A percentile compares a stretch with the other conserved stretches of the same genome.
Evolutionary conservation across 345 rosid species (phyloP).

Genomic region (Populus alba): DNA sequence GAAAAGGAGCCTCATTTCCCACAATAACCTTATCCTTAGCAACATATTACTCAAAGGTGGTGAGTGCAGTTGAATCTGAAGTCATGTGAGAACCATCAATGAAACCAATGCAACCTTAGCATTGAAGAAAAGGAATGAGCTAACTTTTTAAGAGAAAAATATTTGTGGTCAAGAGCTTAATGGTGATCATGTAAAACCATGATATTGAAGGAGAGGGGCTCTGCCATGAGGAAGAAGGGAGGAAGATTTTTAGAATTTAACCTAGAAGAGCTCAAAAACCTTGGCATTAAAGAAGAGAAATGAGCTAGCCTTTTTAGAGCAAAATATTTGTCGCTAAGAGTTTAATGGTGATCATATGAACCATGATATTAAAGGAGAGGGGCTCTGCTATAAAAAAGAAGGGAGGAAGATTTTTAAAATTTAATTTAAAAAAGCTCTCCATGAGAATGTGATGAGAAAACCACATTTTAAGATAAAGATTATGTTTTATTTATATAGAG

Average conservation of each 20-base stretch:
- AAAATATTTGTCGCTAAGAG: background rate
- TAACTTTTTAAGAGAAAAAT: background rate
- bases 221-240: too few species aligned
- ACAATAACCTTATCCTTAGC: conserved; percentile 13
- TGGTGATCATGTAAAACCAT: too few species aligned
- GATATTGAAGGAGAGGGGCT: too few species aligned
- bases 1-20: conserved; percentile 6
- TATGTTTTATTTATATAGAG: too few species aligned
- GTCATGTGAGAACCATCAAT: background rate
- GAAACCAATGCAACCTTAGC: background rate
- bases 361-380: too few species aligned
- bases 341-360: background rate
- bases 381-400: too few species aligned
- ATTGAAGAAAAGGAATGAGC: background rate
- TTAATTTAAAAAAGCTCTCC: too few species aligned
- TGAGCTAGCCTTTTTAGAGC: background rate
- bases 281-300: background rate
- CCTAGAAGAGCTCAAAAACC: too few species aligned
- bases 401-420: too few species aligned
- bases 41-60: background rate
- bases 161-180: background rate
- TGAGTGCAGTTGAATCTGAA: background rate
- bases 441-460: too few species aligned
- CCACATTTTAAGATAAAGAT: too few species aligned
- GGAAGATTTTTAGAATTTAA: too few species aligned